A percentile compares a stretch with the other conserved stretches of the same genome.
These are phyloP conservation scores for Mrakiaceae sp. DNA, from an alignment of 1,284 basidiomycete genomes.

Conservation along the genomic window DNA sequence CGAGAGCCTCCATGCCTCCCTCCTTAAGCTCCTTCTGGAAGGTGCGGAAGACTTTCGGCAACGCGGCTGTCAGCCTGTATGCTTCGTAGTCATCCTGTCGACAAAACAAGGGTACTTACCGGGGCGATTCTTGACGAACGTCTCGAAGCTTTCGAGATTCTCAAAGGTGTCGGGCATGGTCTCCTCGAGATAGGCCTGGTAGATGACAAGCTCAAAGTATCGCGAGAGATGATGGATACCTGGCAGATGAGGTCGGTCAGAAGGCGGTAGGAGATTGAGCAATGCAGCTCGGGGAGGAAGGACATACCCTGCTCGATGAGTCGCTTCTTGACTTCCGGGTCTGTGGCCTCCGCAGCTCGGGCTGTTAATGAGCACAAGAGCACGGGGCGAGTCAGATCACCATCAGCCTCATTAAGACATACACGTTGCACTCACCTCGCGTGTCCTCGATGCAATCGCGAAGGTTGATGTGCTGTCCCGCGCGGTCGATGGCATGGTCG, in stretches of 20 bases:
- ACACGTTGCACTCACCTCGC: background rate
- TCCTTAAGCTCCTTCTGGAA: constrained; percentile 81
- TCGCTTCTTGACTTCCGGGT: constrained; percentile 54
- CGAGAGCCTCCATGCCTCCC: constrained; percentile 69
- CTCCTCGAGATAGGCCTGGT: constrained; percentile 87
- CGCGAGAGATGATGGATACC: constrained; percentile 40
- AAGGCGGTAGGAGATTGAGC: too few species aligned
- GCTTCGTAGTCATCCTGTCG: background rate
- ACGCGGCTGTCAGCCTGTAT: background rate
- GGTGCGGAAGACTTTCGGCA: constrained; percentile 69
- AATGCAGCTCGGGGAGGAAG: too few species aligned
- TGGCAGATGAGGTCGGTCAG: too few species aligned
- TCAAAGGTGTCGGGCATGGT: constrained; percentile 68
- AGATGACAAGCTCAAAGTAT: constrained; percentile 86
- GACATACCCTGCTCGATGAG: constrained; percentile 53
- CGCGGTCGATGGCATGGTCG: constrained; percentile 84
- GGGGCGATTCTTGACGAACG: constrained; percentile 67
- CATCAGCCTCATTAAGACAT: background rate
- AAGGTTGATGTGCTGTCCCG: constrained; percentile 67
- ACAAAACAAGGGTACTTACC: constrained; percentile 39
- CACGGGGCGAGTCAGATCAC: background rate
- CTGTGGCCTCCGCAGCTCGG: constrained; percentile 60
- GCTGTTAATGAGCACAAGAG: constrained; percentile 28
- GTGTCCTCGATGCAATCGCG: constrained; percentile 78
- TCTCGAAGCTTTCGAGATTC: constrained; percentile 65